Evolutionary conservation across 306 rosid genomes (phyloP), one percentile per base, ranked within the genome.

Genomic region (Castanospermum australe): DNA sequence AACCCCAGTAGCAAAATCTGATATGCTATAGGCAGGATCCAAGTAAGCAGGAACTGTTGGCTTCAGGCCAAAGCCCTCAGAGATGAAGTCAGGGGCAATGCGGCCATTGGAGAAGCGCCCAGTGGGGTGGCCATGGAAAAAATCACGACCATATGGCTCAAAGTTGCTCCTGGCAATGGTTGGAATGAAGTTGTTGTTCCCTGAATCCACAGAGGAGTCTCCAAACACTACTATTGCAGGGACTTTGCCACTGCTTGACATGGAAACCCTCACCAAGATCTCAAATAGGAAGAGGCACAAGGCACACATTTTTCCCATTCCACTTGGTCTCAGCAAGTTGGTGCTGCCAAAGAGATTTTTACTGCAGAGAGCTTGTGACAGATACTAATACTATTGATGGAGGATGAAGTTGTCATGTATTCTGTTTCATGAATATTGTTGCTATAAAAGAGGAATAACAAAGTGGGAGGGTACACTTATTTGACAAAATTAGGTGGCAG

Each of bases 101-200:
- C 88, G 80, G n/a, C 93, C 93, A 45, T 89, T 89, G 41, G 87
- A 89, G 85, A 91, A 89, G 1, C 92, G 52, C 4, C 92, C 88
- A 0, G 92, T 91, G 0, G 97, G 83, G 15, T 9, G 56, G 2
- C 93, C 88, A 15, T 83, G 79, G 0, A 54, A 70, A 44, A 91
- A 89, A 52, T 91, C 93, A 7, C 87, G 75, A 0, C 93, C 97
- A 47, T 91, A 91, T 4, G 97, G 93, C 73, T 71, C 14, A 57
- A 91, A 87, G 41, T 91, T 89, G 84, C 91, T 77, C 25, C 60
- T 84, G 0, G 92, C 90, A 1, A 91, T 77, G 15, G 92, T 91
- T n/a, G 91, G 93, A 75, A 87, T 87, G 87, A 83, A 86, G 68
- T 91, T 89, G 83, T 86, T 91, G 90, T 91, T 91, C 0, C 93